Conservation (phyloP, 331 rosid genomes). For the Acacia concinna region DNA sequence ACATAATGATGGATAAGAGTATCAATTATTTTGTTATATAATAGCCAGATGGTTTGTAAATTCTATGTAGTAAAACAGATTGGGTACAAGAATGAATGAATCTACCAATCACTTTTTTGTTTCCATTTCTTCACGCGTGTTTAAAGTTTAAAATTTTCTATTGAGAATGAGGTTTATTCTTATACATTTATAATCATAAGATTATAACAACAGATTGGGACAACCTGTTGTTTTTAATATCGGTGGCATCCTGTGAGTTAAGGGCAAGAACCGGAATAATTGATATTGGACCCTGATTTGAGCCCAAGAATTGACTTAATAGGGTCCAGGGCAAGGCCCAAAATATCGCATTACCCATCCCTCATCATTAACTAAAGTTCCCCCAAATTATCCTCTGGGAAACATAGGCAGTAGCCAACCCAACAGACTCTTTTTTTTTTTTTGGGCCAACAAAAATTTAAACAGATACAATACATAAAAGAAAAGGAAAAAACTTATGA, state of each 20-base stretch:
- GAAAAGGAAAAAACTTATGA: no score
- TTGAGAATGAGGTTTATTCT: not conserved
- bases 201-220: not conserved
- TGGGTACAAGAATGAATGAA: slow-evolving; percentile 32
- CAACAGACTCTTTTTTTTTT: no score
- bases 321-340: not conserved
- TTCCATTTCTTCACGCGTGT: not conserved
- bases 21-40: slow-evolving; percentile 21
- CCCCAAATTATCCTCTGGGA: no score
- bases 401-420: no score
- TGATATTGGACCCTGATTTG: not conserved
- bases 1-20: slow-evolving; percentile 15
- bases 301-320: not conserved
- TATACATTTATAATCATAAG: no score
- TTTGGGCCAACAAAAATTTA: no score
- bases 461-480: no score
- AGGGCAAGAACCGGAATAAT: not conserved
- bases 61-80: slow-evolving; percentile 32
- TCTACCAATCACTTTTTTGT: slow-evolving; percentile 6
- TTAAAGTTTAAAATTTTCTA: not conserved
- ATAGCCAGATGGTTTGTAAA: slow-evolving; percentile 41
- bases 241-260: not conserved
- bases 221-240: not conserved
- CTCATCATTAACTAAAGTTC: no score
- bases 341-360: no score